Conservation (phyloP, 2,329 filamentous ascomycete genomes). For the Penicillium expansum region DNA sequence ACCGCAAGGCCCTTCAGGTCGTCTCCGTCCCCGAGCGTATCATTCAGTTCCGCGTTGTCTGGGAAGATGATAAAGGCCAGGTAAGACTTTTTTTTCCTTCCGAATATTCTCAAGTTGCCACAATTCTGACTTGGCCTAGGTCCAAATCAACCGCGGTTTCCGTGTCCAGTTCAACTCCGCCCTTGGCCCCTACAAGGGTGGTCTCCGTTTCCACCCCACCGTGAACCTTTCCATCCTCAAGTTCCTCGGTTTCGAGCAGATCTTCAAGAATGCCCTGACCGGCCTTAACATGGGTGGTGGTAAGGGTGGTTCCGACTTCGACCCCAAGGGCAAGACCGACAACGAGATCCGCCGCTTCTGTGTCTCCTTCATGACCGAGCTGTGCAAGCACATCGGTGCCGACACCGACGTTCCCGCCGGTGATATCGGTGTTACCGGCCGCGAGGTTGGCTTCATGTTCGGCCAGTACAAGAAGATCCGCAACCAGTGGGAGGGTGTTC, state of each 20-base stretch:
- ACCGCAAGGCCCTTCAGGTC: constrained; percentile 84
- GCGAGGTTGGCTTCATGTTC: constrained; percentile 93
- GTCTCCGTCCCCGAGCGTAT: constrained; percentile 89
- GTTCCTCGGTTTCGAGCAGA: constrained; percentile 98
- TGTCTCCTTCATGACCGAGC: constrained; percentile 91
- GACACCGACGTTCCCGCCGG: constrained; percentile 95
- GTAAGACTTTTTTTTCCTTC: constrained; percentile 16
- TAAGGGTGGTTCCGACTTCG: constrained; percentile 97
- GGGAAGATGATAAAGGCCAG: constrained; percentile 87
- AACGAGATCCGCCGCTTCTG: constrained; percentile 98
- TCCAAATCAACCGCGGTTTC: constrained; percentile 92
- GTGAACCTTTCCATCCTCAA: constrained; percentile 71
- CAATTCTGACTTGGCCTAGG: constrained; percentile 41
- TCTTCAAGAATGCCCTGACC: constrained; percentile 99
- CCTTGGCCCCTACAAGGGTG: constrained; percentile 96
- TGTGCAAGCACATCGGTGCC: constrained; percentile 92
- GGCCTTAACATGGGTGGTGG: constrained; percentile 94
- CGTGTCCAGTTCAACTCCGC: constrained; percentile 98
- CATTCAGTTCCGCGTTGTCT: constrained; percentile 95
- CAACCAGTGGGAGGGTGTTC: constrained; percentile 91
- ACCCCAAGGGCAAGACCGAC: constrained; percentile 98
- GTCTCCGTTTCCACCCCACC: constrained; percentile 83
- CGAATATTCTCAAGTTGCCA: background rate
- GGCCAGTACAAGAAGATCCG: constrained; percentile 85
- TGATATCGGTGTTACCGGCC: constrained; percentile 89